Base-by-base conservation (phyloP, 1,284 basidiomycete species). In the Porogramme epimiltina region DNA sequence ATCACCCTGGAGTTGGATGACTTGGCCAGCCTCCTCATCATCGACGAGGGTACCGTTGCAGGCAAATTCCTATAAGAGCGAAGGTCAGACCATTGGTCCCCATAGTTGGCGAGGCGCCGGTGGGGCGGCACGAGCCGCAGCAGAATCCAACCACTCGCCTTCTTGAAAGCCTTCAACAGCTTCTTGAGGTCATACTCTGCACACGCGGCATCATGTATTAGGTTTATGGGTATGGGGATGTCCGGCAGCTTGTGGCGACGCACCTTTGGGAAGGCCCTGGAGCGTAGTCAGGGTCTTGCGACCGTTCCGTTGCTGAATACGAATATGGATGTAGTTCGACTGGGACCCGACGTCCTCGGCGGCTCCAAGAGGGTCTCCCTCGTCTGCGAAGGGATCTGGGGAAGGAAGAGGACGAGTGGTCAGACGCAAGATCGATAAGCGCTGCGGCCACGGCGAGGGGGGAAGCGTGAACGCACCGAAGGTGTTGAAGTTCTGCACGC, bases 1-100 rank as follows among this genome's bases (percentile, higher is more conserved):
- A 76, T 99, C 97, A 62, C 97, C 97, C 74, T 99, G 97, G 63
- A 99, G 87, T 78, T 99, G 97, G 70, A 99, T 95, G 70, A 99
- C 93, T 76, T 96, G 85, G 54, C 97, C 97, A 76, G 95, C 87
- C 76, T 97, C 94, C 74, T 93, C 91, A 77, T 97, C 94, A 59
- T 97, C 93, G 64, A 98, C 93, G 66, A 99, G 83, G 58, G 92
- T 97, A 62, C 97, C 97, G 77, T 99, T 99, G 82, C 97, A 99
- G 58, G 97, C 97, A 66, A 99, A 98, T 79, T 98, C 95, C 92
- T 97, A 66, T 20, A 18, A 22, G 16, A 16, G 34, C 5, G 8
- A 18, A 10, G 23, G 19, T 47, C 46, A 16, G 15, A 19, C 5
- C 20, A 22, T 31, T 42, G 23, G 51, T 52, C 19, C 31, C 22